Conservation (phyloP, 2,329 filamentous ascomycete genomes). For the Trichophyton schoenleinii region DNA sequence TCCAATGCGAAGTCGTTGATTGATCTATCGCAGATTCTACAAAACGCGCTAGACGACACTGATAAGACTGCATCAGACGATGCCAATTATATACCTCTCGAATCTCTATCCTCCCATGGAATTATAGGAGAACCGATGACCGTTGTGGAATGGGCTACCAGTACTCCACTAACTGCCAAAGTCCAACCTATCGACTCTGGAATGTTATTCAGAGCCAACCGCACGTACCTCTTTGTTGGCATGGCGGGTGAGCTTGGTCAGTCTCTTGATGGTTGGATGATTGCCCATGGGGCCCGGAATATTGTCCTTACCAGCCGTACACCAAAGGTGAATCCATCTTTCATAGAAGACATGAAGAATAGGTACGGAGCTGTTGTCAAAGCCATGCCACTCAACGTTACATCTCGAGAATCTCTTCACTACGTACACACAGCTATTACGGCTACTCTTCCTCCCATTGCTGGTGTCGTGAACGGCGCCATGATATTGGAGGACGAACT, state of each 20-base stretch:
- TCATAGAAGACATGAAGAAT: slow-evolving; percentile 8
- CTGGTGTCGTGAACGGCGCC: slow-evolving; percentile 21
- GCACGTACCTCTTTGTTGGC: slow-evolving; percentile 24
- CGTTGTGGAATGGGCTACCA: background rate
- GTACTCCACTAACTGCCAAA: background rate
- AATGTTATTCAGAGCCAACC: slow-evolving; percentile 10
- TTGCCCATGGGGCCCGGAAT: slow-evolving; percentile 18
- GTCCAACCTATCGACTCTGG: slow-evolving; percentile 2
- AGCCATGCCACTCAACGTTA: background rate
- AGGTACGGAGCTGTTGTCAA: background rate
- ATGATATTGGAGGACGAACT: slow-evolving; percentile 27
- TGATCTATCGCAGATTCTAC: background rate
- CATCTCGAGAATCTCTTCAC: background rate
- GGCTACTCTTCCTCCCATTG: slow-evolving; percentile 19
- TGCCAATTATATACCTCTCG: background rate
- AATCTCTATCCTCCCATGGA: background rate
- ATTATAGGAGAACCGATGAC: background rate
- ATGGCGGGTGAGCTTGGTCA: slow-evolving; percentile 21
- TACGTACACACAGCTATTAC: slow-evolving; percentile 2
- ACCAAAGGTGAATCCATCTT: slow-evolving; percentile 16
- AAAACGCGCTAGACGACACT: background rate
- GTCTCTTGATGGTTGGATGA: slow-evolving; percentile 23
- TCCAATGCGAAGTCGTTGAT: background rate
- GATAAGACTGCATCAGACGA: background rate
- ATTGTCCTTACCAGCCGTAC: slow-evolving; percentile 23